Conservation (phyloP, 2,329 filamentous ascomycete species). For the Ascochyta clinopodiicola region DNA sequence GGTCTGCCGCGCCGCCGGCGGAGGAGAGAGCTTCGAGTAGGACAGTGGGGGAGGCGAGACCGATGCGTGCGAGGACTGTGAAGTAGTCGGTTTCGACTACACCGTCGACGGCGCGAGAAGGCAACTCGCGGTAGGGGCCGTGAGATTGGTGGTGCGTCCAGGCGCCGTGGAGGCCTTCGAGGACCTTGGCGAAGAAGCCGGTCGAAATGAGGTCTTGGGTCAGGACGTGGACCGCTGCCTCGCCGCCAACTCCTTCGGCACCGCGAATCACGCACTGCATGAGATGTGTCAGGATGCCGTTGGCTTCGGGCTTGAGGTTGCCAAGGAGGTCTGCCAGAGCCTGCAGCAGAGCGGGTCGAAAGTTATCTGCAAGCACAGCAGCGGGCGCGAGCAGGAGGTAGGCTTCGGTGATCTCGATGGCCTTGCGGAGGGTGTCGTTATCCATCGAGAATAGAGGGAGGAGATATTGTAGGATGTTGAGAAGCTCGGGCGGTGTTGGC, state of each 20-base stretch:
- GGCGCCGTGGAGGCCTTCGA: constrained; percentile 52
- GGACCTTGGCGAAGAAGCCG: constrained; percentile 62
- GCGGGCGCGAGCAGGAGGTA: constrained; percentile 57
- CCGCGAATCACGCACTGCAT: constrained; percentile 58
- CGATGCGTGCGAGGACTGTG: constrained; percentile 78
- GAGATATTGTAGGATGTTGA: constrained; percentile 53
- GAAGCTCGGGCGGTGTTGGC: constrained; percentile 51
- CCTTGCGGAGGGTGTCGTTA: constrained; percentile 56
- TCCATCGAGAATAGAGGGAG: constrained; percentile 57
- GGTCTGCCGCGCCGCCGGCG: constrained; percentile 23
- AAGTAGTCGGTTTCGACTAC: constrained; percentile 87
- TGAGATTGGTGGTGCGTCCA: constrained; percentile 73
- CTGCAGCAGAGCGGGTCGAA: constrained; percentile 50
- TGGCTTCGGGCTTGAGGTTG: constrained; percentile 56
- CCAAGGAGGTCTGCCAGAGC: constrained; percentile 54
- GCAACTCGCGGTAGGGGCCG: constrained; percentile 71
- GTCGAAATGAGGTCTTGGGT: constrained; percentile 64
- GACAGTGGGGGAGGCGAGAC: constrained; percentile 72
- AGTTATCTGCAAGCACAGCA: constrained; percentile 53
- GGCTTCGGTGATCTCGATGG: constrained; percentile 57
- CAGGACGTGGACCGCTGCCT: constrained; percentile 58
- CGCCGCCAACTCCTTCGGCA: constrained; percentile 58
- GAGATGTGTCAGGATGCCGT: constrained; percentile 54
- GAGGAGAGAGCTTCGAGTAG: constrained; percentile 65
- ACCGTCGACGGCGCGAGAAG: constrained; percentile 71